A percentile compares a stretch with the other conserved stretches of the same genome.
These are phyloP conservation scores for Camellia japonica DNA, from an alignment of 148 eudicot species.

Conservation along the genomic window DNA sequence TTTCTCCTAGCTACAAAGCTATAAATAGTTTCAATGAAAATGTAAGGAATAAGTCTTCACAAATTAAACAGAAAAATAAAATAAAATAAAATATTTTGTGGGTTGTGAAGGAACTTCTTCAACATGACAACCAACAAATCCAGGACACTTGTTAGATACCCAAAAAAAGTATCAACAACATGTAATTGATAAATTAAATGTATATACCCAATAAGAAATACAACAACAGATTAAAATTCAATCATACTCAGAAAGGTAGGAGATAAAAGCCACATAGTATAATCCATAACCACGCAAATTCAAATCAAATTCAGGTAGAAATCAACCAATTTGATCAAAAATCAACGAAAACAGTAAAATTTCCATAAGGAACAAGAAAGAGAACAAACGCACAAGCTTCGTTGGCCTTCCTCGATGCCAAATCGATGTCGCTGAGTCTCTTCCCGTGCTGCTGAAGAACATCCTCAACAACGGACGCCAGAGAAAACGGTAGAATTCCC, in stretches of 20 bases:
- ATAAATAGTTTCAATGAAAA: not conserved
- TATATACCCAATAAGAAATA: not conserved
- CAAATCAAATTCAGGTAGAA: not conserved
- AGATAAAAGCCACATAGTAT: not conserved
- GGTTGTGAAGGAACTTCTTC: not conserved
- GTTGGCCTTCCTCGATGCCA: slow-evolving; percentile 66
- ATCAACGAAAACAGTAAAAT: not conserved
- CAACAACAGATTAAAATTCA: not conserved
- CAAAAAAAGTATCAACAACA: not conserved
- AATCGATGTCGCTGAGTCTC: slow-evolving; percentile 45
- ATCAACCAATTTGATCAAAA: not conserved
- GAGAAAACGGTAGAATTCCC: slow-evolving; percentile 44
- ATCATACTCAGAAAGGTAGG: not conserved
- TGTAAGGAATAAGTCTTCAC: too few species aligned
- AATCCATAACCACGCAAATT: not conserved
- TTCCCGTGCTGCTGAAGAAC: slow-evolving; percentile 62
- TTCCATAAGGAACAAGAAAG: slow-evolving; percentile 5
- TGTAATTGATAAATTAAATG: not conserved
- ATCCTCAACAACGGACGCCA: slow-evolving; percentile 66
- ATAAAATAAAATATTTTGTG: not conserved
- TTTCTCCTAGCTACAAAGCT: not conserved
- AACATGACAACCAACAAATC: not conserved
- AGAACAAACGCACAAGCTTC: slow-evolving; percentile 62
- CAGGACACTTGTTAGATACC: not conserved
- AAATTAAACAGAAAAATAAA: not conserved